A percentile compares a stretch with the other conserved stretches of the same genome.
These are phyloP conservation scores for Hericium coralloides DNA, from an alignment of 768 basidiomycete genomes.

Conservation along the genomic window DNA sequence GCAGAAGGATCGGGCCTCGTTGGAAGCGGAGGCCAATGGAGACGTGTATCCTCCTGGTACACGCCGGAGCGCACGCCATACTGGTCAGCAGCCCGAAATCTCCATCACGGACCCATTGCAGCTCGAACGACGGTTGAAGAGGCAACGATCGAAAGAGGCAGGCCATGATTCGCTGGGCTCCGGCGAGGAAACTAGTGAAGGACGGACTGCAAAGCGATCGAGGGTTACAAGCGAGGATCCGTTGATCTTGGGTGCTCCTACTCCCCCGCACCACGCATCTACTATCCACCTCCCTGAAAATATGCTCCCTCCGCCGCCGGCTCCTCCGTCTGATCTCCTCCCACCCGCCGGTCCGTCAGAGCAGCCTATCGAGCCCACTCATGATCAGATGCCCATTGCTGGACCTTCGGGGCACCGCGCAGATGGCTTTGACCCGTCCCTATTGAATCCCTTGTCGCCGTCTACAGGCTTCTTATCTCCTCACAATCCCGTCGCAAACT, in stretches of 20 bases:
- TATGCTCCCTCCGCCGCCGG: constrained; percentile 3
- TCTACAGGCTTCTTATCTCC: constrained; percentile 5
- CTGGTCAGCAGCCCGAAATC: constrained; percentile 64
- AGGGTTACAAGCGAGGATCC: constrained; percentile 13
- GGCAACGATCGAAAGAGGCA: constrained; percentile 44
- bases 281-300: constrained; percentile 4
- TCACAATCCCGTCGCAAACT: constrained; percentile 12
- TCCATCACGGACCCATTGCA: constrained; percentile 66
- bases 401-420: neutral
- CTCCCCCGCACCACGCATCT: constrained; percentile 1
- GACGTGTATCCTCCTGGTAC: constrained; percentile 38
- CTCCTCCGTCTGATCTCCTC: neutral
- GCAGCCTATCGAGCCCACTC: neutral
- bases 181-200: constrained; percentile 12
- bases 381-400: neutral
- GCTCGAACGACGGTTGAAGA: constrained; percentile 56
- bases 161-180: constrained; percentile 17
- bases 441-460: neutral
- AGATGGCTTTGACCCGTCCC: constrained; percentile 5
- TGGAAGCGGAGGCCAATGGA: constrained; percentile 25
- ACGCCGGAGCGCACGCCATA: constrained; percentile 64
- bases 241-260: constrained; percentile 5
- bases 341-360: neutral
- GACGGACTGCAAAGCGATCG: constrained; percentile 8
- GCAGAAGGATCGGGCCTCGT: constrained; percentile 20